These are phyloP conservation scores for Pleurotus citrinopileatus DNA, from an alignment of 768 basidiomycete genomes.

Conservation along the genomic window DNA sequence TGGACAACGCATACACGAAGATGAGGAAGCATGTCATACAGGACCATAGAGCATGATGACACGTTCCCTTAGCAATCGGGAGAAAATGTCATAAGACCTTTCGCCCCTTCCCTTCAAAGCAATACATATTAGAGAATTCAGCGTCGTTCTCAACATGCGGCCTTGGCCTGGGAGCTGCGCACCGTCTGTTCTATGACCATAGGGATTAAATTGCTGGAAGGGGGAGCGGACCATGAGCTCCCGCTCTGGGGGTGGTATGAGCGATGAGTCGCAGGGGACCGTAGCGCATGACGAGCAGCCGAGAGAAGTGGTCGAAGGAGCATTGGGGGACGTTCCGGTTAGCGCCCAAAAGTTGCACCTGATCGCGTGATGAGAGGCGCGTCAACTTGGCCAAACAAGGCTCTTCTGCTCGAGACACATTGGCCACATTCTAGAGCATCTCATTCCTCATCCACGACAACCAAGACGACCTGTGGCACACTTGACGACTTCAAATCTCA, in stretches of 20 bases:
- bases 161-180: conserved; percentile 13
- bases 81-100: conserved; percentile 95
- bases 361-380: conserved; percentile 8
- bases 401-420: background rate
- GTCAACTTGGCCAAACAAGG: conserved; percentile 4
- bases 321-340: background rate
- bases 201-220: conserved; percentile 71
- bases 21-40: conserved; percentile 41
- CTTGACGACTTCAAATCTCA: background rate
- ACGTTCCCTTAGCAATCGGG: conserved; percentile 85
- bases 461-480: background rate
- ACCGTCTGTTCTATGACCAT: conserved; percentile 95
- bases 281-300: background rate
- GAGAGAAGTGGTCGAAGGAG: background rate
- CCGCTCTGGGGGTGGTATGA: conserved; percentile 52
- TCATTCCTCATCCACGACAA: background rate
- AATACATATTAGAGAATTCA: conserved; percentile 11
- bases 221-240: conserved; percentile 38
- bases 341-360: background rate
- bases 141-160: conserved; percentile 12
- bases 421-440: background rate
- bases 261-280: conserved; percentile 28
- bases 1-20: background rate
- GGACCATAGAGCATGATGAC: conserved; percentile 96
- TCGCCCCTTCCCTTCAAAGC: conserved; percentile 71